Conservation (phyloP, 768 basidiomycete species). For the Lentinula detonsa region DNA sequence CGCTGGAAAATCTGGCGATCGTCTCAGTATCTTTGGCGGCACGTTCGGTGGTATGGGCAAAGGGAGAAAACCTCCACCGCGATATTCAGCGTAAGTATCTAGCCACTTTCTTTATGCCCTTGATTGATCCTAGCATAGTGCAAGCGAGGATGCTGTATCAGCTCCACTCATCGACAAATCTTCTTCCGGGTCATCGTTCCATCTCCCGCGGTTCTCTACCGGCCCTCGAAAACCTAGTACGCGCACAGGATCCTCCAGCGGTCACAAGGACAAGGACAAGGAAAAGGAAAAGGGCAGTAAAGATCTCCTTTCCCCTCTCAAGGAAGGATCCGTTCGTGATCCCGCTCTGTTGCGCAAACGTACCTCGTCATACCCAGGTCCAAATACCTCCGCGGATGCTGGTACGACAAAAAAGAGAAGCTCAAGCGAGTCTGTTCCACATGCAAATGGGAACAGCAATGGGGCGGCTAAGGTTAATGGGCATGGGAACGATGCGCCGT, state of each 20-base stretch:
- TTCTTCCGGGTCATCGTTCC: constrained; percentile 27
- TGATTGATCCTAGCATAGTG: constrained; percentile 17
- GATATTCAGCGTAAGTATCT: constrained; percentile 52
- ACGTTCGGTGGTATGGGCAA: constrained; percentile 61
- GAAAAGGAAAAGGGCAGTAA: constrained; percentile 21
- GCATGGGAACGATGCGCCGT: constrained; percentile 2
- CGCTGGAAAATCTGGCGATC: constrained; percentile 37
- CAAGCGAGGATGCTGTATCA: constrained; percentile 12
- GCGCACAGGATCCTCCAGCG: constrained; percentile 36
- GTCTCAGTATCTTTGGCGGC: constrained; percentile 81
- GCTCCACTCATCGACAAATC: constrained; percentile 29
- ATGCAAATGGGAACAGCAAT: not conserved
- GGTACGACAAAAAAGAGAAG: not conserved
- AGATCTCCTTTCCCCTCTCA: not conserved
- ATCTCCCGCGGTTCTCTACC: constrained; percentile 40
- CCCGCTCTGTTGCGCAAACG: constrained; percentile 50
- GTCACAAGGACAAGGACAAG: constrained; percentile 21
- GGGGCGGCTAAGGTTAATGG: not conserved
- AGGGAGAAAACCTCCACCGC: constrained; percentile 76
- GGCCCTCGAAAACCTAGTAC: constrained; percentile 33
- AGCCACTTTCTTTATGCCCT: not conserved
- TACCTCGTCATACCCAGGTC: constrained; percentile 26
- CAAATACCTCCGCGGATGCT: constrained; percentile 21
- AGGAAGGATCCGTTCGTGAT: constrained; percentile 20
- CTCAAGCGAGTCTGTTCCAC: not conserved